Evolutionary conservation across 352 stramenopile genomes (phyloP), one percentile per base, ranked within the genome.

Genomic region (Globisporangium rhizosaccharum): DNA sequence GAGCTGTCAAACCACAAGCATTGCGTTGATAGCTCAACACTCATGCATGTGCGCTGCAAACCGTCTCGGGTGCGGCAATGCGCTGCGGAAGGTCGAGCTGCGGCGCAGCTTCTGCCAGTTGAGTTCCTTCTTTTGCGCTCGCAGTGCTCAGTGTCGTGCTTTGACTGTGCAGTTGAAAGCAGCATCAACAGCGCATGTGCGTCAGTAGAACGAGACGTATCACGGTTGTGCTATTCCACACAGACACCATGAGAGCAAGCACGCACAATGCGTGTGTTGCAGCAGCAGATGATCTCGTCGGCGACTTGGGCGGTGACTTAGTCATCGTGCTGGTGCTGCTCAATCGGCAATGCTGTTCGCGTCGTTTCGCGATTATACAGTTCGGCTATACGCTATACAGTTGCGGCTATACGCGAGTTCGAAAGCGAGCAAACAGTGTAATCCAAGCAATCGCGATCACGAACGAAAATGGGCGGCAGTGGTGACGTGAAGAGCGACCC

Each of bases 61-160:
- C 82, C 15, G 68, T 88, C 18, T 89, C 70, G 0, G 82, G 84
- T 0, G 84, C 72, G 50, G 90, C 79, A 49, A 93, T 88, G 15
- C 82, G 78, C 63, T 93, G 84, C 6, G 84, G 84, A 3, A 90
- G 59, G 67, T 93, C 84, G 20, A 92, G 61, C 69, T 93, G 84
- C 2, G 84, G 84, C 10, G 77, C 71, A 3, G 80, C 66, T 67
- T 94, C 84, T 17, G 84, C 80, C 6, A 94, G 66, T 44, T 94
- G 82, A 20, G 82, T 91, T 56, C 79, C 82, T 72, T 94, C 80
- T 17, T 67, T 69, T 6, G 67, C 53, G 42, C 85, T 87, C 14
- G 70, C 54, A 14, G 66, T 69, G 54, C 78, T 87, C 64, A 87
- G 76, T 58, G 82, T 88, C 26, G 77, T 70, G 51, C 67, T 79